Evolutionary conservation across 257 asterid species (phyloP).

Genomic region (Solanum commersonii): DNA sequence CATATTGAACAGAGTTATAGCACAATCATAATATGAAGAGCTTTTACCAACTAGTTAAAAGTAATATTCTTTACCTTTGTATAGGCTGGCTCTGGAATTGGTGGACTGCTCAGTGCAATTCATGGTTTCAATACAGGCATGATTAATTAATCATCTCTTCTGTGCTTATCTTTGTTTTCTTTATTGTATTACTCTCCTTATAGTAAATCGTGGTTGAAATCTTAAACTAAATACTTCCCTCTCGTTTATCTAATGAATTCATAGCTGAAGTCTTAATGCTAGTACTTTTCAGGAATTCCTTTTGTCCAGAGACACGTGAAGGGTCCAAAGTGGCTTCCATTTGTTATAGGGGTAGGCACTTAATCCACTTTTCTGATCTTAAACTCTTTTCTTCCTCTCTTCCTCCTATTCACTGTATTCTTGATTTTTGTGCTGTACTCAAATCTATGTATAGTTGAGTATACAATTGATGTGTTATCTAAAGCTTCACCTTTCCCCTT

Average conservation of each 20-base stretch:
- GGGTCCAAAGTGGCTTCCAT: conserved; percentile 71
- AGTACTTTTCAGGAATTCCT: conserved; percentile 45
- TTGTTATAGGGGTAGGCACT: conserved; percentile 48
- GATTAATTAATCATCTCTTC: background rate
- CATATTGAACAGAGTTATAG: background rate
- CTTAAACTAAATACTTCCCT: background rate
- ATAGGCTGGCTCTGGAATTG: conserved; percentile 69
- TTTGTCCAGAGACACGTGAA: conserved; percentile 49
- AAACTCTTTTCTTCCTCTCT: background rate
- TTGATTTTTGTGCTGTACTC: background rate
- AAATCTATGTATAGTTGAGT: background rate
- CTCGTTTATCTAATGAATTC: background rate
- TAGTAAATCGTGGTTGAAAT: background rate
- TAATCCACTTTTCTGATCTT: background rate
- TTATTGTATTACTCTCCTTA: background rate
- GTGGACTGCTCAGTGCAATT: conserved; percentile 69
- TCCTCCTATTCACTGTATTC: background rate
- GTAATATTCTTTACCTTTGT: background rate
- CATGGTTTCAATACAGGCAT: conserved; percentile 57
- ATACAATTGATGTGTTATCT: background rate
- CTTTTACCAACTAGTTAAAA: background rate
- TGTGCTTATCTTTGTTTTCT: background rate
- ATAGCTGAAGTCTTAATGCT: background rate
- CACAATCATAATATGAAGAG: background rate
- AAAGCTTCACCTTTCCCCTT: background rate